Conservation (phyloP, 495 filamentous ascomycete species). For the Polyplosphaeria fusca region DNA sequence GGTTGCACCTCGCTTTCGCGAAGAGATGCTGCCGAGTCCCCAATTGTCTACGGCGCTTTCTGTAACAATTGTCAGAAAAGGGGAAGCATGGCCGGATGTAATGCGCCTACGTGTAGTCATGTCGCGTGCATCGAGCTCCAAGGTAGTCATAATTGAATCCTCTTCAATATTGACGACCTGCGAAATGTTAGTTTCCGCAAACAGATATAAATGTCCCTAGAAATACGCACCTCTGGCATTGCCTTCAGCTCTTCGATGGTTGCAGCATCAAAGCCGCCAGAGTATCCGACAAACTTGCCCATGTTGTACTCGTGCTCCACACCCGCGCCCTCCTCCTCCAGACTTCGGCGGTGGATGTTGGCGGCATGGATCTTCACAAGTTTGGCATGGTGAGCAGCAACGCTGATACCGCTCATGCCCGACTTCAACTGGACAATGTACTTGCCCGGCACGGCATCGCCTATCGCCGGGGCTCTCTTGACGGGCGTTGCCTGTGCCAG, state of each 20-base stretch:
- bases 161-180: slow-evolving; percentile 94
- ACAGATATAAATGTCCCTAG: not conserved
- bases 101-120: not conserved
- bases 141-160: slow-evolving; percentile 79
- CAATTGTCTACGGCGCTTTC: slow-evolving; percentile 82
- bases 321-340: slow-evolving; percentile 47
- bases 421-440: slow-evolving; percentile 20
- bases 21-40: slow-evolving; percentile 94
- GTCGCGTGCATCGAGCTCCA: slow-evolving; percentile 38
- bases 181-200: slow-evolving; percentile 8
- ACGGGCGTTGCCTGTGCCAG: slow-evolving; percentile 8
- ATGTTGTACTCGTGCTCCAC: slow-evolving; percentile 94
- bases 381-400: slow-evolving; percentile 8
- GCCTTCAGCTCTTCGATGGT: slow-evolving; percentile 87
- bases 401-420: slow-evolving; percentile 5
- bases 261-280: slow-evolving; percentile 89
- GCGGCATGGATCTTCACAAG: slow-evolving; percentile 18
- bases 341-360: slow-evolving; percentile 10
- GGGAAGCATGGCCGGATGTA: too few relatives aligned
- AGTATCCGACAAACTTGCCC: slow-evolving; percentile 77
- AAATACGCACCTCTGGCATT: slow-evolving; percentile 85
- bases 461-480: not conserved
- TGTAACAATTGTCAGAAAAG: not conserved
- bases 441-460: slow-evolving; percentile 12
- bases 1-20: slow-evolving; percentile 77